Percentiles rank a stretch among this genome's conserved stretches.
Conservation (phyloP, 2,329 filamentous ascomycete species). For the Cladobotryum mycophilum region DNA sequence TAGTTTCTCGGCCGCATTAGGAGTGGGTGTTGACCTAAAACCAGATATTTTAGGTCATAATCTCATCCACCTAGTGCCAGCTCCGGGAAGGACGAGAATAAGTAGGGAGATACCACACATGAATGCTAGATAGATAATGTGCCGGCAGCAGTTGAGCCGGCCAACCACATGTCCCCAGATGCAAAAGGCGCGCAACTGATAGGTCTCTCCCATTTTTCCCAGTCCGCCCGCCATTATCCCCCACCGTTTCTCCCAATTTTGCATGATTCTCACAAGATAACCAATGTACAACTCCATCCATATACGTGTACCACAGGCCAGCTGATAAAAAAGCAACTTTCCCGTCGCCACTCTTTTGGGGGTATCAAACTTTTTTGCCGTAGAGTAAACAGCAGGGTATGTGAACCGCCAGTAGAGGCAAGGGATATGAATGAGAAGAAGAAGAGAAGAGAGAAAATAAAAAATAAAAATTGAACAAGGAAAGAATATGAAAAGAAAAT, state of each 20-base stretch:
- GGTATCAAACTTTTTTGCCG: constrained; percentile 32
- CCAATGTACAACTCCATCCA: constrained; percentile 6
- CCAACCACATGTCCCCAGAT: no score
- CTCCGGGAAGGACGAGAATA: not conserved
- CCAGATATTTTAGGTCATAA: not conserved
- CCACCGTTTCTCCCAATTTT: constrained; percentile 1
- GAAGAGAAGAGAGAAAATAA: constrained; percentile 10
- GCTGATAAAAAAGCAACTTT: constrained; percentile 15
- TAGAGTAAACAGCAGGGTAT: constrained; percentile 12
- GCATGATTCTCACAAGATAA: not conserved
- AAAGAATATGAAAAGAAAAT: constrained; percentile 16
- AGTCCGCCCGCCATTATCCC: constrained; percentile 1
- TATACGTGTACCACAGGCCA: constrained; percentile 7
- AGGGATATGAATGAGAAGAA: constrained; percentile 4
- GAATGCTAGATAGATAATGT: no score
- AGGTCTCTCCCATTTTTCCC: constrained; percentile 2
- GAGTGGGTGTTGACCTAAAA: constrained; percentile 1
- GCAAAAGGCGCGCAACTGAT: no score
- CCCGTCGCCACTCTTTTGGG: constrained; percentile 23
- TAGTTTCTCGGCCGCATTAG: constrained; percentile 14
- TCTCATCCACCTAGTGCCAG: constrained; percentile 2
- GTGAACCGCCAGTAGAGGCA: constrained; percentile 21
- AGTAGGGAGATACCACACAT: not conserved
- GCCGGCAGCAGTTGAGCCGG: no score
- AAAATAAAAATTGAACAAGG: constrained; percentile 19